Evolutionary conservation across 2,329 filamentous ascomycete species (phyloP).

Genomic region (Sporothrix protearum): DNA sequence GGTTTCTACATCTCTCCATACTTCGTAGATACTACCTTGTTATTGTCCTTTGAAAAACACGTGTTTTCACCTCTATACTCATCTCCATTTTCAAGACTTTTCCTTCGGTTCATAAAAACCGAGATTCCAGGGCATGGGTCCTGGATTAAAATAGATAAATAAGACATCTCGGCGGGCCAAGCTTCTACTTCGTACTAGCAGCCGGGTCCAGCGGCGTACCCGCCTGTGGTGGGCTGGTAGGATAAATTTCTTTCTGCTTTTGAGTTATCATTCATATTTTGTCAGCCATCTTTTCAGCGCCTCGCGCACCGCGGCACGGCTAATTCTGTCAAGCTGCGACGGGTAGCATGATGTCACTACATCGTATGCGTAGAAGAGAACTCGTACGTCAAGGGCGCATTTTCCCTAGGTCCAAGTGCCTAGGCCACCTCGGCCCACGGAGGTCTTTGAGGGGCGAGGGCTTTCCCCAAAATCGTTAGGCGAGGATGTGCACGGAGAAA

Average conservation of each 20-base stretch:
- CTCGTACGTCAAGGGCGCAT: not conserved
- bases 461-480: not conserved
- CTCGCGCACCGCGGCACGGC: not conserved
- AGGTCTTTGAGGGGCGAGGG: not conserved
- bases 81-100: not conserved
- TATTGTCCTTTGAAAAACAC: not conserved
- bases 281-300: not conserved
- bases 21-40: no score
- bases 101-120: not conserved
- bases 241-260: not conserved
- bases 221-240: not conserved
- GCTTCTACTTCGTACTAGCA: no score
- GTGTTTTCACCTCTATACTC: not conserved
- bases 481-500: not conserved
- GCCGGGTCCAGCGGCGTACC: not conserved
- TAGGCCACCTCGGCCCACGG: conserved; percentile 5
- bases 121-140: not conserved
- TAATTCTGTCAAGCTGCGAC: not conserved
- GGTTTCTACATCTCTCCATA: not conserved
- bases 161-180: not conserved
- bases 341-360: not conserved
- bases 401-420: not conserved
- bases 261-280: not conserved
- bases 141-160: not conserved
- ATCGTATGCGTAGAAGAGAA: not conserved